phyloP scores from a whole-genome alignment of 1,139 yeast genomes.

The Suhomyces wounanorum region DNA sequence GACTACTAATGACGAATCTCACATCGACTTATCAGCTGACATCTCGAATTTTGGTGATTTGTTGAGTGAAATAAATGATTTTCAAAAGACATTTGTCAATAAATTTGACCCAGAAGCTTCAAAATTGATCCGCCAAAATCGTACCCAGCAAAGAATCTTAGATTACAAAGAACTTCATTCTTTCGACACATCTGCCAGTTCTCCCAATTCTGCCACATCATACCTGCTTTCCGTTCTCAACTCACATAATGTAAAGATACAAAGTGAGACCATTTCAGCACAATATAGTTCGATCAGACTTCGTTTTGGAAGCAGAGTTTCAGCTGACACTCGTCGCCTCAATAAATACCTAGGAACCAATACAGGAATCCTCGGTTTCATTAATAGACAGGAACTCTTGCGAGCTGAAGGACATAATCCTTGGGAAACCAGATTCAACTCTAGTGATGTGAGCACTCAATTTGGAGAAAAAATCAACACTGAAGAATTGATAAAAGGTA shows the following conservation, averaged over 20 bases:
- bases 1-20: not conserved
- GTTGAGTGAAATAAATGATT: slow-evolving; percentile 35
- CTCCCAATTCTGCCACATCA: not conserved
- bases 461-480: slow-evolving; percentile 6
- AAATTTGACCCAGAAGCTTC: slow-evolving; percentile 16
- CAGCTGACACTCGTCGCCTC: slow-evolving; percentile 3
- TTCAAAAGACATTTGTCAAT: slow-evolving; percentile 35
- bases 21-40: slow-evolving; percentile 6
- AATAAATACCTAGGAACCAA: slow-evolving; percentile 12
- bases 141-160: slow-evolving; percentile 40
- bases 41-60: slow-evolving; percentile 21
- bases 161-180: slow-evolving; percentile 37
- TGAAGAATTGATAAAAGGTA: slow-evolving; percentile 13
- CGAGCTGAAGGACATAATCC: not conserved
- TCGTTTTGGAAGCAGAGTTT: slow-evolving; percentile 30
- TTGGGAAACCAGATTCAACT: not conserved
- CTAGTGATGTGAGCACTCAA: not conserved
- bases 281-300: slow-evolving; percentile 44
- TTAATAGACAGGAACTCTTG: slow-evolving; percentile 11
- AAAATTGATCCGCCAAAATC: slow-evolving; percentile 18
- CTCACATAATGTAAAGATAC: slow-evolving; percentile 30
- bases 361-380: slow-evolving; percentile 18
- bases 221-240: slow-evolving; percentile 4
- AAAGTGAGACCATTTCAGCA: slow-evolving; percentile 39
- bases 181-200: slow-evolving; percentile 8